Evolutionary conservation across 371 early-diverging fungal genomes (phyloP).

Genomic region (Lichtheimia ornata): DNA sequence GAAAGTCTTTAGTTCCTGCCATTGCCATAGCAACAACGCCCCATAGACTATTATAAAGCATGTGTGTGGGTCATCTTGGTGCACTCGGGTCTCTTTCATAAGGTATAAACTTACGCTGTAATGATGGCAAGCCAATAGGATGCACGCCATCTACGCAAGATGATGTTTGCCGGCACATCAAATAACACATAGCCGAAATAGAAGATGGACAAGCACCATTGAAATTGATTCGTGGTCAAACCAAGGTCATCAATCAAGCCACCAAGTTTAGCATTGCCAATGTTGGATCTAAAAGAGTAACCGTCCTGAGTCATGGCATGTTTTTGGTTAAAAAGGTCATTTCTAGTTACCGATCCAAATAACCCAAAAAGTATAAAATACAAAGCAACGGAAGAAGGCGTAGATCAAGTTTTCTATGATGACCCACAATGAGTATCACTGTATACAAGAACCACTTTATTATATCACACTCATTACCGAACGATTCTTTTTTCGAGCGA

Average conservation of each 20-base stretch:
- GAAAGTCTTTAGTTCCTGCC: slow-evolving; percentile 24
- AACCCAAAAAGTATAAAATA: slow-evolving; percentile 35
- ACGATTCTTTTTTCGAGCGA: too few relatives aligned
- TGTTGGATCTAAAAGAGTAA: slow-evolving; percentile 32
- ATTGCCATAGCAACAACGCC: slow-evolving; percentile 27
- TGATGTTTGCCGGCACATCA: slow-evolving; percentile 41
- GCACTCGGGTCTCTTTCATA: too few relatives aligned
- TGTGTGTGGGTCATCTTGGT: not conserved
- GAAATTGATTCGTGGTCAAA: slow-evolving; percentile 25
- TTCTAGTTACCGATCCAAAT: slow-evolving; percentile 33
- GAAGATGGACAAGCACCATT: slow-evolving; percentile 20
- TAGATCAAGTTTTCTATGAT: slow-evolving; percentile 32
- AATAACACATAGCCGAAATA: slow-evolving; percentile 36
- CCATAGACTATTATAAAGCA: slow-evolving; percentile 25
- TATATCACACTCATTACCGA: too few relatives aligned
- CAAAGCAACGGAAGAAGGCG: slow-evolving; percentile 35
- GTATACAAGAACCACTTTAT: too few relatives aligned
- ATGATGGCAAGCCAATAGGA: slow-evolving; percentile 21
- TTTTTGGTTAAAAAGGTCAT: not conserved
- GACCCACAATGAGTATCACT: too few relatives aligned
- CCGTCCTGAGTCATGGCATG: not conserved
- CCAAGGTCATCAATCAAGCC: slow-evolving; percentile 32
- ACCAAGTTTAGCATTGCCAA: slow-evolving; percentile 47
- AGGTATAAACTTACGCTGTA: slow-evolving; percentile 21
- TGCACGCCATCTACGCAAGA: slow-evolving; percentile 32